These are phyloP conservation scores for Apophysomyces elegans DNA, from an alignment of 371 early-diverging fungal species.

Conservation along the genomic window DNA sequence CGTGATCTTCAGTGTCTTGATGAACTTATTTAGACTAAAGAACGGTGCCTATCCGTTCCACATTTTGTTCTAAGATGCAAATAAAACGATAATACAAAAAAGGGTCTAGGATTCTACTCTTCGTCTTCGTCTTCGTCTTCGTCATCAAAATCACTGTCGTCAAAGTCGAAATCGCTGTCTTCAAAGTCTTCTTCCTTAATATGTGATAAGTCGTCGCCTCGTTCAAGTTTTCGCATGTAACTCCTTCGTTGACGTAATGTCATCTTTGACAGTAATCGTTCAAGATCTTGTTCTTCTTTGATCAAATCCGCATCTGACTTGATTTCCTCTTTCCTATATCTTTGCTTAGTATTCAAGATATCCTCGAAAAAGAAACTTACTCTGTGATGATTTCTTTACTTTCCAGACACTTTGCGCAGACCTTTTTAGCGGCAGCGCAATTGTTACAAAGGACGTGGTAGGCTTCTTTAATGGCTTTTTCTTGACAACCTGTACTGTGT, in stretches of 20 bases:
- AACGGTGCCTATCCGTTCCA: conserved; percentile 80
- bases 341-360: neutral
- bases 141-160: conserved; percentile 46
- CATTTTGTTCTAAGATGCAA: conserved; percentile 54
- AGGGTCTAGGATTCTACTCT: conserved; percentile 16
- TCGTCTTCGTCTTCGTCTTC: conserved; percentile 42
- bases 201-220: conserved; percentile 59
- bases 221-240: conserved; percentile 79
- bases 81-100: conserved; percentile 7
- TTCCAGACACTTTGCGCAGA: conserved; percentile 94
- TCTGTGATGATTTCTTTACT: conserved; percentile 64
- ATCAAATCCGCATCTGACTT: conserved; percentile 61
- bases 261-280: conserved; percentile 72
- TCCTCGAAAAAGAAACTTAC: neutral
- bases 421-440: conserved; percentile 80
- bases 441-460: conserved; percentile 94
- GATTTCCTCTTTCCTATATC: conserved; percentile 52
- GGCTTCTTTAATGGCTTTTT: conserved; percentile 89
- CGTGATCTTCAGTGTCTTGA: conserved; percentile 65
- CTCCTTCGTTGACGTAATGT: conserved; percentile 88
- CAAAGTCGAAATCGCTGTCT: conserved; percentile 50
- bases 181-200: conserved; percentile 42
- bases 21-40: conserved; percentile 73
- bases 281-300: conserved; percentile 75
- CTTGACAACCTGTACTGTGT: conserved; percentile 62